Percentiles rank a stretch among this genome's conserved stretches.
These are phyloP conservation scores for Calocera cornea DNA, from an alignment of 768 basidiomycete genomes.

Conservation along the genomic window DNA sequence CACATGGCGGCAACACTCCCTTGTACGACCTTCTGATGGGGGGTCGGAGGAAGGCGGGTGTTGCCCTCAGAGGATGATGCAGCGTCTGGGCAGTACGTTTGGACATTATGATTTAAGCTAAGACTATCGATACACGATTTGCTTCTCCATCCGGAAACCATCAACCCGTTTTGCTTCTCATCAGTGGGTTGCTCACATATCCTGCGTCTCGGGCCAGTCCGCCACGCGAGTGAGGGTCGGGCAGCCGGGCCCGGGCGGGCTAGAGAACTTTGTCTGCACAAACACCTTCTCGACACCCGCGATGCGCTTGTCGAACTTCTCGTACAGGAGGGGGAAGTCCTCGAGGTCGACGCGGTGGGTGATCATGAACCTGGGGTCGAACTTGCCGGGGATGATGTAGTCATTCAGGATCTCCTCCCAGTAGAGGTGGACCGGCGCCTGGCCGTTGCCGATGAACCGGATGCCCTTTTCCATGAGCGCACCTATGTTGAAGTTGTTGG, in stretches of 20 bases:
- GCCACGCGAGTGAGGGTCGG: slow-evolving; percentile 41
- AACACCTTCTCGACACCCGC: slow-evolving; percentile 58
- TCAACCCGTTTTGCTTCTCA: slow-evolving; percentile 8
- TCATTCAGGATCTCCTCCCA: slow-evolving; percentile 58
- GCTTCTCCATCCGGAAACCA: neutral
- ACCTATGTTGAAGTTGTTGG: slow-evolving; percentile 56
- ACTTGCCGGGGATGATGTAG: slow-evolving; percentile 48
- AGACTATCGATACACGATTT: neutral
- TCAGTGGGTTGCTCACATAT: neutral
- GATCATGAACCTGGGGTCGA: slow-evolving; percentile 49
- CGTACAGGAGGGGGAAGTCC: slow-evolving; percentile 44
- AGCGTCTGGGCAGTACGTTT: too few species aligned
- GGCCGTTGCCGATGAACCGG: slow-evolving; percentile 57
- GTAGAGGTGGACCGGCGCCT: slow-evolving; percentile 61
- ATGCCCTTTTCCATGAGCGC: slow-evolving; percentile 69
- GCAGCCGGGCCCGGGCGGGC: slow-evolving; percentile 36
- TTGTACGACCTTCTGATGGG: too few species aligned
- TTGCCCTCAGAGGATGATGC: too few species aligned
- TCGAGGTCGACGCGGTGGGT: slow-evolving; percentile 51
- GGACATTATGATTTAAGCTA: neutral
- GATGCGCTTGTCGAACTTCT: slow-evolving; percentile 44
- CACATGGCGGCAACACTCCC: too few species aligned
- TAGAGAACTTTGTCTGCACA: slow-evolving; percentile 48
- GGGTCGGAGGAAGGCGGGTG: too few species aligned
- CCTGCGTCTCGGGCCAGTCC: slow-evolving; percentile 31